Conservation (phyloP, 495 filamentous ascomycete genomes). For the Neurospora intermedia region DNA sequence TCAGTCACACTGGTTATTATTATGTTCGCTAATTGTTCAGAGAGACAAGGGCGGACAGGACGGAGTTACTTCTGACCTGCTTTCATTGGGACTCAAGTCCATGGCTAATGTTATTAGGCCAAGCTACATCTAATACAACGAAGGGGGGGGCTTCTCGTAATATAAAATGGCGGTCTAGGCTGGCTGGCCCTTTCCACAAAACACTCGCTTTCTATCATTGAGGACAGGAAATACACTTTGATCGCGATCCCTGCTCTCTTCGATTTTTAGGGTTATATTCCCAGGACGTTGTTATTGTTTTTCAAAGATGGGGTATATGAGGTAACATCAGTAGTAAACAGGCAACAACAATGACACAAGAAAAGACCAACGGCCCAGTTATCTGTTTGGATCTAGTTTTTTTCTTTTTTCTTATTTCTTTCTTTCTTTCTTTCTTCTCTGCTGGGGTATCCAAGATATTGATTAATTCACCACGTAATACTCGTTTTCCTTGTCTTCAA, state of each 20-base stretch:
- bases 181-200: no score
- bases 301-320: not conserved
- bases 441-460: not conserved
- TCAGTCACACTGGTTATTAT: not conserved
- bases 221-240: no score
- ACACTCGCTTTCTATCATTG: no score
- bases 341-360: not conserved
- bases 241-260: no score
- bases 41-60: not conserved
- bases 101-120: not conserved
- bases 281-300: no score
- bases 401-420: not conserved
- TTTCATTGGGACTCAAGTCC: not conserved
- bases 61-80: not conserved
- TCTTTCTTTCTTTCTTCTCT: not conserved
- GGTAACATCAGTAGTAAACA: not conserved
- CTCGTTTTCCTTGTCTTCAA: slow-evolving; percentile 30
- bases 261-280: no score
- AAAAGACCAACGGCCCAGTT: not conserved
- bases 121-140: not conserved
- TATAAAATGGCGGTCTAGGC: no score
- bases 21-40: not conserved
- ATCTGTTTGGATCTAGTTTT: not conserved
- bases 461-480: slow-evolving; percentile 32
- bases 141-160: no score